Conservation (phyloP, 352 stramenopile genomes). For the Hyaloperonospora brassicae region DNA sequence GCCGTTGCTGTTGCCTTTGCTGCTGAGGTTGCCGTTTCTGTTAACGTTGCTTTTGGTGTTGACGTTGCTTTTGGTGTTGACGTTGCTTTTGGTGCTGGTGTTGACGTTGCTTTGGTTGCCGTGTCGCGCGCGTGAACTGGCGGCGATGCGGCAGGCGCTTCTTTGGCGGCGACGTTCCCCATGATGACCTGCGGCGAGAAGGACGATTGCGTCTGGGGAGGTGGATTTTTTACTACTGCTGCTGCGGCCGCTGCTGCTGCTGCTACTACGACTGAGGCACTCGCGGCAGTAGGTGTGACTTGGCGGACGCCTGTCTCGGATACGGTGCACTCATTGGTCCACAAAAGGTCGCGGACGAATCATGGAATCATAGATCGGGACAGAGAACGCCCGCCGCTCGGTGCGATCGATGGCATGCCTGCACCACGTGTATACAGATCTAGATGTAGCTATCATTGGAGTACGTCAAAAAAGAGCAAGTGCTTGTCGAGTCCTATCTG, state of each 20-base stretch:
- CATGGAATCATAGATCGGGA: slow-evolving; percentile 10
- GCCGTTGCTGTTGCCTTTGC: slow-evolving; percentile 16
- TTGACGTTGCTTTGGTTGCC: not conserved
- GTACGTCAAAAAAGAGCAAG: too few species aligned
- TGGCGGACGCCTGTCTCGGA: slow-evolving; percentile 10
- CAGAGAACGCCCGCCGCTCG: too few species aligned
- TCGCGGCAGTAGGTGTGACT: slow-evolving; percentile 2
- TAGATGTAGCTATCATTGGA: too few species aligned
- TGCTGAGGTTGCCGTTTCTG: slow-evolving; percentile 18
- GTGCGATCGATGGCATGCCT: too few species aligned
- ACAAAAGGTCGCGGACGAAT: slow-evolving; percentile 6
- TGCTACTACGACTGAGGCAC: slow-evolving; percentile 1
- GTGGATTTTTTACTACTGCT: too few species aligned
- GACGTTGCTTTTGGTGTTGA: slow-evolving; percentile 1
- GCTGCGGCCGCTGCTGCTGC: not conserved
- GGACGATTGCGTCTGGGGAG: too few species aligned
- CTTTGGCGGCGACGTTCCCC: not conserved
- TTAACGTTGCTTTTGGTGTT: slow-evolving; percentile 4
- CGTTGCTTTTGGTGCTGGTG: too few species aligned
- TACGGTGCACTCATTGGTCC: slow-evolving; percentile 14
- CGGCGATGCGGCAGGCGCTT: not conserved
- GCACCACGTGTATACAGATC: too few species aligned
- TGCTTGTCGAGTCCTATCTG: too few species aligned
- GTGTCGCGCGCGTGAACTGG: not conserved
- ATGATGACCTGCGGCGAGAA: not conserved